Percentiles rank a stretch among this genome's conserved stretches.
Conservation (phyloP, 2,329 filamentous ascomycete genomes). For the Colletotrichum sp. region DNA sequence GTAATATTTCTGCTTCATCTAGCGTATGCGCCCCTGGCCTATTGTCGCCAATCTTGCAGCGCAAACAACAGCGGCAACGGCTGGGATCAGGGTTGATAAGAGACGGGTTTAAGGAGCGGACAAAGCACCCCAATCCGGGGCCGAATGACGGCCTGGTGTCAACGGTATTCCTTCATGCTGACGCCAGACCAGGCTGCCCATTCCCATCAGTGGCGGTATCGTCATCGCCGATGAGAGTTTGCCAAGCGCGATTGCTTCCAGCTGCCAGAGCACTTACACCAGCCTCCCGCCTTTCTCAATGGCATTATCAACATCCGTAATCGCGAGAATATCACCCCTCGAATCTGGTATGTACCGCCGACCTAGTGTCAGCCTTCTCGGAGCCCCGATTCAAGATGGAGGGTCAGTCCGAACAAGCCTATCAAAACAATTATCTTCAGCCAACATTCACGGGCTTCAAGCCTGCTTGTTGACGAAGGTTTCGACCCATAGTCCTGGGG, state of each 20-base stretch:
- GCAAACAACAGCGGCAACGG: neutral
- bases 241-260: neutral
- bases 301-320: neutral
- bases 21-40: neutral
- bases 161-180: neutral
- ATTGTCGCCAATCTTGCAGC: constrained; percentile 9
- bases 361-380: neutral
- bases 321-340: neutral
- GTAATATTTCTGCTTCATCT: constrained; percentile 5
- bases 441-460: neutral
- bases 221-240: neutral
- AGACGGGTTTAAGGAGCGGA: constrained; percentile 4
- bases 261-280: neutral
- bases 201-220: neutral
- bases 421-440: neutral
- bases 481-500: neutral
- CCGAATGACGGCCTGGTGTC: neutral
- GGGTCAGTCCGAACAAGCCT: neutral
- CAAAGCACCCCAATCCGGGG: constrained; percentile 9
- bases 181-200: neutral
- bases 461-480: neutral
- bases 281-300: neutral
- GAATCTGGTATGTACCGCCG: neutral
- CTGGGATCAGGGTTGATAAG: constrained; percentile 3
- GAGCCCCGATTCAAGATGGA: neutral